A percentile compares a stretch with the other conserved stretches of the same genome.
Conservation (phyloP, 305 asterid species). For the Fraxinus angustifolia region DNA sequence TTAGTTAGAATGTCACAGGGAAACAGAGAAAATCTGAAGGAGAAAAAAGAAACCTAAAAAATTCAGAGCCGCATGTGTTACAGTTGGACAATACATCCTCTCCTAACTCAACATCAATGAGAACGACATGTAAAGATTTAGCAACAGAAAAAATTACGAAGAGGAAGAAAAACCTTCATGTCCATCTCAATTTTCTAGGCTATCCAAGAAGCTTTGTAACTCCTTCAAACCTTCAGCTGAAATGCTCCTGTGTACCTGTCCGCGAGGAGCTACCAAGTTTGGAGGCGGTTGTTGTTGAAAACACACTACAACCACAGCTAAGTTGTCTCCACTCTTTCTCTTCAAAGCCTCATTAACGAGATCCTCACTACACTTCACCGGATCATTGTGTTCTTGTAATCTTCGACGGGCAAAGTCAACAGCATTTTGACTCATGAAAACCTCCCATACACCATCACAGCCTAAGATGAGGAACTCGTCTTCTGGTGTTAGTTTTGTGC, state of each 20-base stretch:
- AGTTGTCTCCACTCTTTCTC: conserved; percentile 78
- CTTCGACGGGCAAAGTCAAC: conserved; percentile 90
- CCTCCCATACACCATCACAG: conserved; percentile 97
- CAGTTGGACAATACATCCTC: conserved; percentile 59
- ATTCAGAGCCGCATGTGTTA: conserved; percentile 71
- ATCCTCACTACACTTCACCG: conserved; percentile 72
- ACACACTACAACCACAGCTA: conserved; percentile 84
- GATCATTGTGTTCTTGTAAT: conserved; percentile 90
- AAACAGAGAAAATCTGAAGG: conserved; percentile 5
- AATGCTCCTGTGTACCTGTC: conserved; percentile 79
- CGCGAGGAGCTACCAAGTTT: conserved; percentile 65
- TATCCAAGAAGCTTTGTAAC: conserved; percentile 76
- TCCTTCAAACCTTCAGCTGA: conserved; percentile 94
- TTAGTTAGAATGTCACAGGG: not conserved
- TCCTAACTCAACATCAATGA: conserved; percentile 43
- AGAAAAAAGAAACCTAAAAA: conserved; percentile 8
- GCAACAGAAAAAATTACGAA: conserved; percentile 16
- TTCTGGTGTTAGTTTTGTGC: conserved; percentile 62
- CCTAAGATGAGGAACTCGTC: conserved; percentile 95
- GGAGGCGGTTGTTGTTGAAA: conserved; percentile 77
- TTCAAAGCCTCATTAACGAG: conserved; percentile 85
- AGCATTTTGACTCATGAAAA: conserved; percentile 85
- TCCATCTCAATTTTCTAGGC: conserved; percentile 50
- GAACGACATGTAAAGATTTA: conserved; percentile 15
- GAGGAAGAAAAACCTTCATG: conserved; percentile 7